Evolutionary conservation across 2,329 filamentous ascomycete genomes (phyloP).

Genomic region (Malbranchea cinnamomea): DNA sequence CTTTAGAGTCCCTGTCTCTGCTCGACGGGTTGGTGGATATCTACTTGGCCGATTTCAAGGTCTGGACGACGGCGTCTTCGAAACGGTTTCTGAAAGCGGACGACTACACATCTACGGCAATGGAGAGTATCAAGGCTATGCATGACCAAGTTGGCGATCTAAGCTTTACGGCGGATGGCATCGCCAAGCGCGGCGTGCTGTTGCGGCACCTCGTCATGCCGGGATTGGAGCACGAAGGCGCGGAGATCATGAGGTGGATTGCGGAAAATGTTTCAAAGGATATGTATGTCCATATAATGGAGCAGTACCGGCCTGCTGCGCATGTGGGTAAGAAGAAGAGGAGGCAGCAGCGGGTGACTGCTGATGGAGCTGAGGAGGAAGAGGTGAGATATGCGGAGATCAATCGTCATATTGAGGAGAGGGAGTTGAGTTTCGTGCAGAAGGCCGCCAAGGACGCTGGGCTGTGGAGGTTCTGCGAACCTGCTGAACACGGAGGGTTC

Average conservation of each 20-base stretch:
- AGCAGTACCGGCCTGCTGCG: conserved; percentile 69
- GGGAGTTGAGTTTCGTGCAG: conserved; percentile 52
- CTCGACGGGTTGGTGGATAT: conserved; percentile 72
- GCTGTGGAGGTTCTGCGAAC: conserved; percentile 65
- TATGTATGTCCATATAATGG: conserved; percentile 75
- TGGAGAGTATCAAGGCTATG: conserved; percentile 67
- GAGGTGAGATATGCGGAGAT: conserved; percentile 59
- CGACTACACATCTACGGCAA: conserved; percentile 56
- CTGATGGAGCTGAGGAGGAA: conserved; percentile 18
- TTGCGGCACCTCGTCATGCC: conserved; percentile 78
- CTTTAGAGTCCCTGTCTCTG: conserved; percentile 52
- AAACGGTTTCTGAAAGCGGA: conserved; percentile 63
- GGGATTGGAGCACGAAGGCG: conserved; percentile 57
- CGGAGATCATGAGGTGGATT: conserved; percentile 61
- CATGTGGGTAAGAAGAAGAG: conserved; percentile 59
- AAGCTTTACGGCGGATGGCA: conserved; percentile 65
- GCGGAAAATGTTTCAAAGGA: conserved; percentile 58
- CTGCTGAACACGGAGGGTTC: conserved; percentile 41
- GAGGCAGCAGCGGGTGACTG: conserved; percentile 14
- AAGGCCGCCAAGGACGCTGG: conserved; percentile 55
- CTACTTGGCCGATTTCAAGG: conserved; percentile 79
- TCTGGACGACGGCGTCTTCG: conserved; percentile 54
- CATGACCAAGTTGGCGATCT: conserved; percentile 68
- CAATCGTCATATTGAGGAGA: conserved; percentile 51
- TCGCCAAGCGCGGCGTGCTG: conserved; percentile 63